phyloP scores from a whole-genome alignment of 257 asterid genomes.

The Salvia splendens region DNA sequence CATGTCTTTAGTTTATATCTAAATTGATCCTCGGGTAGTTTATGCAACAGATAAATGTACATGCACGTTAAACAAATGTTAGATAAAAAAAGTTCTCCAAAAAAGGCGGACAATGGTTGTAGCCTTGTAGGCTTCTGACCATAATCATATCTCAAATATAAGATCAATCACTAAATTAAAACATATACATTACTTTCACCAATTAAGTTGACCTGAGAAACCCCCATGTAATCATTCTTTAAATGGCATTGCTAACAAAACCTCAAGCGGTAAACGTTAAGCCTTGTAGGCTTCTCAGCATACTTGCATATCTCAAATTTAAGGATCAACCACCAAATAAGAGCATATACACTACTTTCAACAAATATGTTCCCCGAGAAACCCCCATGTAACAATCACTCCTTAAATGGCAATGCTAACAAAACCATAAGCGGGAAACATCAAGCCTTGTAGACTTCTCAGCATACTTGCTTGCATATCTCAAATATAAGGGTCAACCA shows the following conservation, averaged over 20 bases:
- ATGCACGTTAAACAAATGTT: too few relatives aligned
- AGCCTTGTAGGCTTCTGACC: too few relatives aligned
- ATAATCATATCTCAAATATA: neutral
- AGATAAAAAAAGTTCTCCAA: too few relatives aligned
- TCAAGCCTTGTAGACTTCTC: neutral
- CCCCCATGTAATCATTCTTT: conserved; percentile 8
- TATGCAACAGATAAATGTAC: too few relatives aligned
- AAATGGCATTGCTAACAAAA: neutral
- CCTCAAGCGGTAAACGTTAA: too few relatives aligned
- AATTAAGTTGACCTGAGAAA: neutral
- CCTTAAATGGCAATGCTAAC: neutral
- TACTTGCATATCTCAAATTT: neutral
- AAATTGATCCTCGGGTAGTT: too few relatives aligned
- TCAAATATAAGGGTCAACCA: too few relatives aligned
- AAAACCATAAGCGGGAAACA: neutral
- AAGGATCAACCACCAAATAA: neutral
- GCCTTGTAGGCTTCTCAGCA: too few relatives aligned
- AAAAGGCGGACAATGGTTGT: too few relatives aligned
- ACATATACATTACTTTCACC: neutral
- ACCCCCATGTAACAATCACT: conserved; percentile 8
- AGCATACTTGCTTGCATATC: too few relatives aligned
- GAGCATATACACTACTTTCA: neutral
- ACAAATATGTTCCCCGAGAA: neutral
- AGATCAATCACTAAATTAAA: neutral
- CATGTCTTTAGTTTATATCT: neutral